These are phyloP conservation scores for Clonostachys sp. DNA, from an alignment of 2,329 filamentous ascomycete species.

Conservation along the genomic window DNA sequence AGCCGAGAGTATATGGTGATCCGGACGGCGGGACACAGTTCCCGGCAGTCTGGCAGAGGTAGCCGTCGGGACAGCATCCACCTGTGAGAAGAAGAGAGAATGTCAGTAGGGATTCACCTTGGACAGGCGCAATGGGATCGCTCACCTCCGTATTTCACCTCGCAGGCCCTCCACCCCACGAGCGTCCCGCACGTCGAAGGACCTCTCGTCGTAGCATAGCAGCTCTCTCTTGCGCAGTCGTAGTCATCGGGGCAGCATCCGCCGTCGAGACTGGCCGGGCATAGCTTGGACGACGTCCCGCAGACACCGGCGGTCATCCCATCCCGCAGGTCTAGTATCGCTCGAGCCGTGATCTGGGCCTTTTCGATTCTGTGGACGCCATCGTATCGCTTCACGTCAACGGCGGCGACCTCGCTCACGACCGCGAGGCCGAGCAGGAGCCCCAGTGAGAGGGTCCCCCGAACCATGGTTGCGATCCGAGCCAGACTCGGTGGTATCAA, in stretches of 20 bases:
- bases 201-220: constrained; percentile 38
- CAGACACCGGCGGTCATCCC: constrained; percentile 11
- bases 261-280: constrained; percentile 32
- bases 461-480: too few species aligned
- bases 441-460: too few species aligned
- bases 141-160: constrained; percentile 25
- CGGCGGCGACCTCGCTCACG: constrained; percentile 4
- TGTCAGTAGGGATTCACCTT: too few species aligned
- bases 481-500: too few species aligned
- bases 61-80: constrained; percentile 39
- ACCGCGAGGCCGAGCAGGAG: too few species aligned
- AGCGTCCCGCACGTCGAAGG: constrained; percentile 29
- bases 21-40: constrained; percentile 40
- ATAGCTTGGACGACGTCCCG: constrained; percentile 20
- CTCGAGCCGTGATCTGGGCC: constrained; percentile 5
- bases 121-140: constrained; percentile 7
- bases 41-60: constrained; percentile 29
- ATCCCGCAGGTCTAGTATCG: constrained; percentile 9
- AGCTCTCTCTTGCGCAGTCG: constrained; percentile 40
- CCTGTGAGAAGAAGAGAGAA: constrained; percentile 15
- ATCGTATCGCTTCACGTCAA: constrained; percentile 18
- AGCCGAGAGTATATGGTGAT: constrained; percentile 29
- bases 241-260: constrained; percentile 45
- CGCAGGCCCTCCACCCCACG: constrained; percentile 34
- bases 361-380: constrained; percentile 18